phyloP scores from a whole-genome alignment of 2,329 filamentous ascomycete genomes.

The Epichloe glyceriae region DNA sequence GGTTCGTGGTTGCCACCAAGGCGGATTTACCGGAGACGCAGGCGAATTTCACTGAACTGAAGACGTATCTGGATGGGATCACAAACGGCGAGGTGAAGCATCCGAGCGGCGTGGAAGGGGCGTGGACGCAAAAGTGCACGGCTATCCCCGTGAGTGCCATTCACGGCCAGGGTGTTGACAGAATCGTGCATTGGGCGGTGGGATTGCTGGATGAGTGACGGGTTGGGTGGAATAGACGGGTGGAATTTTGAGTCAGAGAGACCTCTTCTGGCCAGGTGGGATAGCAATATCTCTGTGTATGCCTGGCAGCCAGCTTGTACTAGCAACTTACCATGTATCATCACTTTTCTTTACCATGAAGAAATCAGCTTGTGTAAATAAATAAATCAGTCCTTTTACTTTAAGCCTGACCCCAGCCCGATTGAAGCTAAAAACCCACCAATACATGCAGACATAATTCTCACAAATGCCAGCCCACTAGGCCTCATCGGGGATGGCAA shows the following conservation, averaged over 20 bases:
- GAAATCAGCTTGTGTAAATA: too few relatives aligned
- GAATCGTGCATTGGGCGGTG: constrained; percentile 60
- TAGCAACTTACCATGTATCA: too few relatives aligned
- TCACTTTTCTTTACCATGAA: too few relatives aligned
- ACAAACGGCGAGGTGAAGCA: constrained; percentile 51
- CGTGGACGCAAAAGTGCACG: constrained; percentile 48
- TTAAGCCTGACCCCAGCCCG: too few relatives aligned
- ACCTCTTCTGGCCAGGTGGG: too few relatives aligned
- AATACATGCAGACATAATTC: not conserved
- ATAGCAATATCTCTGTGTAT: too few relatives aligned
- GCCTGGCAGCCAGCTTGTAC: too few relatives aligned
- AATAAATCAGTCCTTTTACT: too few relatives aligned
- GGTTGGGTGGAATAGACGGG: not conserved
- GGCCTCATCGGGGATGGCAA: constrained; percentile 20
- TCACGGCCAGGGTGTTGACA: constrained; percentile 67
- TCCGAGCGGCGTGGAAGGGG: constrained; percentile 51
- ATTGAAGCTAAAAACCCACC: not conserved
- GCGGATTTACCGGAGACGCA: constrained; percentile 71
- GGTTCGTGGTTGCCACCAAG: constrained; percentile 93
- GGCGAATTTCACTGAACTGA: constrained; percentile 59
- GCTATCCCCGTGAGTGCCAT: constrained; percentile 86
- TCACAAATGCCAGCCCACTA: not conserved
- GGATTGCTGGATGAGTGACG: constrained; percentile 43
- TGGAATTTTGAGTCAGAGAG: too few relatives aligned
- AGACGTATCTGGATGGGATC: constrained; percentile 56